Evolutionary conservation across 139 green algal species (phyloP), one percentile per base, ranked within the genome.

Genomic region (Coelastrella sp.): DNA sequence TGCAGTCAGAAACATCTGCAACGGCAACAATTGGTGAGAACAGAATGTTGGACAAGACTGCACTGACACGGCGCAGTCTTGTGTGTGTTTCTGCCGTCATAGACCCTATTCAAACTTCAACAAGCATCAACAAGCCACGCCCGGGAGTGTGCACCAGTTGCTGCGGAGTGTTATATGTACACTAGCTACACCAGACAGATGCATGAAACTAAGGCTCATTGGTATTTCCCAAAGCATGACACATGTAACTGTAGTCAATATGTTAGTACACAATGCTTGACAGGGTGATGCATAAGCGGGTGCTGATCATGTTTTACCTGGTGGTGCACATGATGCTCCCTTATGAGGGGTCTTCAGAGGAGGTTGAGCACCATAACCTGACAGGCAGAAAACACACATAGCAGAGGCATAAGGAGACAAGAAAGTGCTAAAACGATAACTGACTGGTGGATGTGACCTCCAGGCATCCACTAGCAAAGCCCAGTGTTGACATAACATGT

Each of bases 311-410:
- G 11, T 32, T 21, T 41, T 6, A 41, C 32, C 27, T 48, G 78
- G 78, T 27, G 81, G 67, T 21, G 72, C 45, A 72, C 87, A 84
- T 41, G 84, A 86, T 4, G 79, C 81, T 5, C 60, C 74, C 35
- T 62, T 72, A 60, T 87, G 86, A 13, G 75, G 84, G 21, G 63
- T 84, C 72, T 88, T 88, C 21, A 45, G 38, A 25, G 84, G 71
- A 17, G 51, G 60, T 21, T 38, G 34, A 3, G 76, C 66, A 7
- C 84, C 84, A 41, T 77, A 88, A 9, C 84, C 83, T 48, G n/a
- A n/a, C n/a, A n/a, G n/a, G n/a, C n/a, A n/a, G n/a, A n/a, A n/a
- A n/a, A n/a, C n/a, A n/a, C n/a, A n/a, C n/a, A n/a, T n/a, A n/a
- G n/a, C n/a, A n/a, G n/a, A n/a, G n/a, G n/a, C n/a, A n/a, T n/a